These are phyloP conservation scores for Leccinum subtestaceum DNA, from an alignment of 768 basidiomycete species.

Conservation along the genomic window DNA sequence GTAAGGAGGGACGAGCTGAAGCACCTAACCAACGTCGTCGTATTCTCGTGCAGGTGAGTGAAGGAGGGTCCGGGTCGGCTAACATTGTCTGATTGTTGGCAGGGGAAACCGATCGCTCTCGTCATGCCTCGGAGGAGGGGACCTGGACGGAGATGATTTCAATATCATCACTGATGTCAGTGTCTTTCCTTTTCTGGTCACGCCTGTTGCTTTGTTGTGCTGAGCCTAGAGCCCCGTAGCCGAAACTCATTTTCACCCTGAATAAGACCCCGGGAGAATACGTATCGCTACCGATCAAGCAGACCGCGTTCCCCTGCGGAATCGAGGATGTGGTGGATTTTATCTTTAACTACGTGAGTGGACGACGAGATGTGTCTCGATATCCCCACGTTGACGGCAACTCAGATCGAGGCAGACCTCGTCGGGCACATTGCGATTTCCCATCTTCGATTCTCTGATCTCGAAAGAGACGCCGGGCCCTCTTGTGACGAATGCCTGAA, in stretches of 20 bases:
- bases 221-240: slow-evolving; percentile 19
- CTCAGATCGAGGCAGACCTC: slow-evolving; percentile 38
- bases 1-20: slow-evolving; percentile 39
- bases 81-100: neutral
- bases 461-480: slow-evolving; percentile 23
- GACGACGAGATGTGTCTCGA: neutral
- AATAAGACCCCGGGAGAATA: slow-evolving; percentile 40
- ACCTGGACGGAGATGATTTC: slow-evolving; percentile 53
- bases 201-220: slow-evolving; percentile 4
- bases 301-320: slow-evolving; percentile 31
- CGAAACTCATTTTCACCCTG: slow-evolving; percentile 28
- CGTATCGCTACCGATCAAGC: slow-evolving; percentile 33
- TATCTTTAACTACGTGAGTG: slow-evolving; percentile 45
- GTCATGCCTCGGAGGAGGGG: slow-evolving; percentile 51
- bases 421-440: slow-evolving; percentile 41
- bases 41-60: slow-evolving; percentile 46
- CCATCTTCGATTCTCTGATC: slow-evolving; percentile 45
- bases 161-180: slow-evolving; percentile 46
- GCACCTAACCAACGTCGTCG: slow-evolving; percentile 45
- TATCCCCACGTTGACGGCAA: neutral
- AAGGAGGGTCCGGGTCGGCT: slow-evolving; percentile 3
- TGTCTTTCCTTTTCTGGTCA: neutral
- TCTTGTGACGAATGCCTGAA: slow-evolving; percentile 36
- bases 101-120: slow-evolving; percentile 45
- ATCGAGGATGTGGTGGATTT: slow-evolving; percentile 47